These are phyloP conservation scores for Helotiales sp. DNA, from an alignment of 2,329 filamentous ascomycete species.

Conservation along the genomic window DNA sequence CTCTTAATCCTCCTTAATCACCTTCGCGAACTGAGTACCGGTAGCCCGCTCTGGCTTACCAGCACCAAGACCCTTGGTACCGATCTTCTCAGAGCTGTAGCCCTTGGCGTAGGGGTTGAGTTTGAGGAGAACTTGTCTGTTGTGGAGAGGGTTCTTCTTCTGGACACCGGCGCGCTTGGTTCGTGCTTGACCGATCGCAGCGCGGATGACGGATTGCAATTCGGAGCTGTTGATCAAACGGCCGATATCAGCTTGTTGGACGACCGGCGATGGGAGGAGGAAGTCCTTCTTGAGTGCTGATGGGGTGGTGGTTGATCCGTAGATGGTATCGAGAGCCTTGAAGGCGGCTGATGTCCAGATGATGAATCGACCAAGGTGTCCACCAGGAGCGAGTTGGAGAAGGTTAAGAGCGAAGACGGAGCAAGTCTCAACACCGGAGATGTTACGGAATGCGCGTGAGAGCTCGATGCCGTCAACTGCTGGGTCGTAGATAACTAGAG, in stretches of 20 bases:
- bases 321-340: conserved; percentile 94
- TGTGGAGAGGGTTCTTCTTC: conserved; percentile 99
- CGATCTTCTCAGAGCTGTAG: conserved; percentile 84
- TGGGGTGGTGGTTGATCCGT: conserved; percentile 87
- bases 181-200: conserved; percentile 83
- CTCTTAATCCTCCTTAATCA: conserved; percentile 51
- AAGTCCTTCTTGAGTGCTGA: conserved; percentile 98
- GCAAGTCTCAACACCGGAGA: conserved; percentile 95
- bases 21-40: conserved; percentile 38
- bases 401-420: conserved; percentile 95
- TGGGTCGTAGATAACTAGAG: conserved; percentile 96
- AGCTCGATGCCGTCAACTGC: conserved; percentile 94
- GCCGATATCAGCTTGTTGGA: conserved; percentile 91
- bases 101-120: conserved; percentile 97
- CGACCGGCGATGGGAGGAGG: conserved; percentile 88
- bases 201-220: conserved; percentile 93
- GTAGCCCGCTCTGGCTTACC: conserved; percentile 54
- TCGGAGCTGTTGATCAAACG: conserved; percentile 99
- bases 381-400: conserved; percentile 97
- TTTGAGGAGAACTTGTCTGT: conserved; percentile 98
- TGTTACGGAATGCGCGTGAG: conserved; percentile 95
- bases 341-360: conserved; percentile 98
- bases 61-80: conserved; percentile 63
- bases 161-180: conserved; percentile 90
- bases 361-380: conserved; percentile 98